Percentiles rank a stretch among this genome's conserved stretches.
Evolutionary conservation across 129 eudicot genomes (phyloP).

Genomic region (Artemisia argyi): DNA sequence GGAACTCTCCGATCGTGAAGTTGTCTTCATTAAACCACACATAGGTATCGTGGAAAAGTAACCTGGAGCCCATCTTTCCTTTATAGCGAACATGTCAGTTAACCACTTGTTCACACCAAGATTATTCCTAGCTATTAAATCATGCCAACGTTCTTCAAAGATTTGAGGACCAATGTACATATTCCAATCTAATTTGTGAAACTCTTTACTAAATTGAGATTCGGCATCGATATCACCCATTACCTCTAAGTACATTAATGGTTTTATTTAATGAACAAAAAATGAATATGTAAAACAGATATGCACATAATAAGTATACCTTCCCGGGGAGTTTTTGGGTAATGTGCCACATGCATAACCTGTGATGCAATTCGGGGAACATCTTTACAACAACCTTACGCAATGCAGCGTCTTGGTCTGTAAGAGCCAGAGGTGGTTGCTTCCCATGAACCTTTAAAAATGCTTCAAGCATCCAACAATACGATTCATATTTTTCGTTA

Average conservation of each 20-base stretch:
- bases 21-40: too few species aligned
- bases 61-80: not conserved
- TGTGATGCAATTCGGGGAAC: not conserved
- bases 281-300: too few species aligned
- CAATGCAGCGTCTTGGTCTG: not conserved
- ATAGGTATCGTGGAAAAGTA: not conserved
- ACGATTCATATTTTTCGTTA: not conserved
- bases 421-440: not conserved
- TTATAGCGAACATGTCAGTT: not conserved
- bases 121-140: too few species aligned
- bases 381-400: not conserved
- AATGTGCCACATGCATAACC: slow-evolving; percentile 4
- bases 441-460: not conserved
- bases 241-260: too few species aligned
- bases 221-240: too few species aligned
- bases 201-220: too few species aligned
- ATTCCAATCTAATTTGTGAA: too few species aligned
- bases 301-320: not conserved
- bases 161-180: too few species aligned
- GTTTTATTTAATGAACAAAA: too few species aligned
- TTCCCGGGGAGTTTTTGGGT: not conserved
- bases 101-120: not conserved
- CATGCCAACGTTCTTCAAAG: too few species aligned
- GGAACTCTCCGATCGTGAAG: too few species aligned
- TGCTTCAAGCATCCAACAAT: not conserved